phyloP scores from a whole-genome alignment of 1,139 yeast species.

The Komagataea norvegica region DNA sequence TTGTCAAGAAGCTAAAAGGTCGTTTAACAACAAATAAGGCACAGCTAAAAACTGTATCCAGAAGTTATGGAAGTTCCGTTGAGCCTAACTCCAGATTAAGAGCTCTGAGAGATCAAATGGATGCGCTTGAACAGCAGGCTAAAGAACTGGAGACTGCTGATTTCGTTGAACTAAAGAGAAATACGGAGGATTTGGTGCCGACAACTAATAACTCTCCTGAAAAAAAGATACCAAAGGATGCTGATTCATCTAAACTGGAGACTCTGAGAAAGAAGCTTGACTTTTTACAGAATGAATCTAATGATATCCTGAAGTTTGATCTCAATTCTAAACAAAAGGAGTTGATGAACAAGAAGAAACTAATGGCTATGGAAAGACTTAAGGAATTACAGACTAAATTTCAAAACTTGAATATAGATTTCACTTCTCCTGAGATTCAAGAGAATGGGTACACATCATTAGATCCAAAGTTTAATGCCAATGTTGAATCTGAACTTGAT shows the following conservation, averaged over 20 bases:
- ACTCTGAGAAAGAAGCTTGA: constrained; percentile 54
- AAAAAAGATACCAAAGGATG: constrained; percentile 25
- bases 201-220: constrained; percentile 16
- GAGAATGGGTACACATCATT: constrained; percentile 19
- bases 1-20: constrained; percentile 48
- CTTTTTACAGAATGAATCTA: constrained; percentile 64
- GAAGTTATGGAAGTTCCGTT: constrained; percentile 49
- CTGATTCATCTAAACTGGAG: constrained; percentile 40
- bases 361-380: constrained; percentile 62
- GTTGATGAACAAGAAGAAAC: constrained; percentile 51
- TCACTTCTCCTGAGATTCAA: constrained; percentile 23
- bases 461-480: constrained; percentile 25
- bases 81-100: constrained; percentile 79
- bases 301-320: constrained; percentile 66
- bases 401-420: constrained; percentile 56
- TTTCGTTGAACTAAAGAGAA: constrained; percentile 44
- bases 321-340: constrained; percentile 46
- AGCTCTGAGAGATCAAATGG: constrained; percentile 79
- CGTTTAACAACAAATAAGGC: constrained; percentile 61
- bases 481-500: constrained; percentile 23
- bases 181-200: constrained; percentile 3
- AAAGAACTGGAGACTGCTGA: constrained; percentile 84
- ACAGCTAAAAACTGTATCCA: constrained; percentile 53
- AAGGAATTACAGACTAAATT: constrained; percentile 58
- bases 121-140: constrained; percentile 77